These are phyloP conservation scores for Macrophomina tecta DNA, from an alignment of 2,329 filamentous ascomycete genomes.

Conservation along the genomic window DNA sequence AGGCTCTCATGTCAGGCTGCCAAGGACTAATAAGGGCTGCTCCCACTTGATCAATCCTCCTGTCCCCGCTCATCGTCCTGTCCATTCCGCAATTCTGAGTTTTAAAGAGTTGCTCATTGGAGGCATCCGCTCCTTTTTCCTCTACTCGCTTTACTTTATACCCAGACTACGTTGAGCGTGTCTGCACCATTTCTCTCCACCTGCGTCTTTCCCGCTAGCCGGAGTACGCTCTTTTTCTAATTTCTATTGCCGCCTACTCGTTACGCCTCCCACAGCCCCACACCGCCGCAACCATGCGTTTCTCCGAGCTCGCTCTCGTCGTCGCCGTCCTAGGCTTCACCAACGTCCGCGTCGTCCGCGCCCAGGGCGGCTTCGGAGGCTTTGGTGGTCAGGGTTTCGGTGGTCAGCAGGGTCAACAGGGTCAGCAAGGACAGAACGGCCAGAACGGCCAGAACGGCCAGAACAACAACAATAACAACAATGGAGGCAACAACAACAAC, in stretches of 20 bases:
- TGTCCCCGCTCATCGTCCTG: conserved; percentile 7
- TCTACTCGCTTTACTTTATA: conserved; percentile 38
- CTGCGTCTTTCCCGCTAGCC: conserved; percentile 40
- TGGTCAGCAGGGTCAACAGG: conserved; percentile 7
- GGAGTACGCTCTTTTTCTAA: conserved; percentile 44
- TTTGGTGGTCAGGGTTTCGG: conserved; percentile 33
- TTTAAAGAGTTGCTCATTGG: conserved; percentile 26
- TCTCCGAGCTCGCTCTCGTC: conserved; percentile 38
- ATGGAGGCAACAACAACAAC: conserved; percentile 17
- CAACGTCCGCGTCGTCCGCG: conserved; percentile 35
- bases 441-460: conserved; percentile 26
- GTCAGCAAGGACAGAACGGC: conserved; percentile 30
- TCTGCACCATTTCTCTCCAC: conserved; percentile 39
- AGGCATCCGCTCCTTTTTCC: conserved; percentile 46
- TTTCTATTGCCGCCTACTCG: conserved; percentile 12
- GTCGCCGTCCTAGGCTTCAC: conserved; percentile 21
- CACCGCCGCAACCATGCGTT: conserved; percentile 39
- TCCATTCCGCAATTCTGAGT: conserved; percentile 25
- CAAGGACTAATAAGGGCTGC: conserved; percentile 41
- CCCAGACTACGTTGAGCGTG: conserved; percentile 50
- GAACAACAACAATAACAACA: conserved; percentile 9
- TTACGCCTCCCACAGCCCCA: not conserved
- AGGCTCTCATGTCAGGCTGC: conserved; percentile 33
- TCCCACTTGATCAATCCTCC: not conserved
- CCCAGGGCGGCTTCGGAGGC: conserved; percentile 33